Evolutionary conservation across 2,329 filamentous ascomycete species (phyloP), one percentile per base, ranked within the genome.

Genomic region (Aspergillus sp.): DNA sequence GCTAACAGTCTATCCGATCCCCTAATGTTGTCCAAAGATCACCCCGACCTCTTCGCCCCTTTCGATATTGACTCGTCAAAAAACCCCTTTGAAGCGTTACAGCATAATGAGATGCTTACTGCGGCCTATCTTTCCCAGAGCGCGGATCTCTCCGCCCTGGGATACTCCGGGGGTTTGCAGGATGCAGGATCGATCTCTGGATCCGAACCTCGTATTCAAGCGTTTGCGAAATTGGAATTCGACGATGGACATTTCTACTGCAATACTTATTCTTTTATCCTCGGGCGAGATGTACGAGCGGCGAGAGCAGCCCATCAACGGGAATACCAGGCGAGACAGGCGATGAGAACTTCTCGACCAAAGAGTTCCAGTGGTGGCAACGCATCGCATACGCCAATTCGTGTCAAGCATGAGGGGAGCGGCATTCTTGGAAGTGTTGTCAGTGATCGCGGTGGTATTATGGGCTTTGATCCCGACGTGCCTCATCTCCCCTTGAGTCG

Each of bases 171-270:
- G 6, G 43, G 49, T 4, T 46, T 47, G 37, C 60, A 62, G 35
- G 61, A 66, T 48, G 50, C 57, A 3, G 57, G 59, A 10, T 70
- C 67, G n/a, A 53, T 64, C 29, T 58, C 61, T 12, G 68, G 66
- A 11, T 70, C 68, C 1, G 68, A 71, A 47, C 68, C 68, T 37
- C 61, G 65, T 38, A 76, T 81, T 47, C 73, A 77, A 50, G 81
- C 79, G 30, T 84, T 79, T 62, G 81, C 81, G 33, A 81, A 82
- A 58, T 70, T 85, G 37, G 76, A 78, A 54, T 83, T 85, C 59
- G 73, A 78, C 40, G 81, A 85, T 63, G 80, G 81, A 42, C 78
- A 81, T 56, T 84, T 81, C 59, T 83, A 82, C 58, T 78, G 83
- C 66, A 81, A 78, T 50, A 83, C 79, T 5, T 79, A 79, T 53